Conservation (phyloP, 495 filamentous ascomycete genomes). For the Trichoderma reesei region DNA sequence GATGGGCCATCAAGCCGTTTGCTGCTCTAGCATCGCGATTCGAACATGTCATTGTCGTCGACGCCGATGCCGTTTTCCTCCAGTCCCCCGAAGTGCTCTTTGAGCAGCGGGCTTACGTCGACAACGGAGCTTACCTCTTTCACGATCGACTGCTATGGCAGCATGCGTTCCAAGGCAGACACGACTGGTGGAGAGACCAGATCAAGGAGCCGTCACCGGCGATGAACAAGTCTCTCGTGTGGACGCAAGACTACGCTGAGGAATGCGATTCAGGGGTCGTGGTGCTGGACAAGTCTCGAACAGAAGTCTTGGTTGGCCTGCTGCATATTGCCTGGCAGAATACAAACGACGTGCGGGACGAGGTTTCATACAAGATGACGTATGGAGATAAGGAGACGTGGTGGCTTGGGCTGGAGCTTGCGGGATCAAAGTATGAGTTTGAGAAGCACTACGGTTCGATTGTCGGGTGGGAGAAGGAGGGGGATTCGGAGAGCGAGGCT, state of each 20-base stretch:
- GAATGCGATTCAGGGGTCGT: conserved; percentile 23
- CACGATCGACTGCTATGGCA: conserved; percentile 29
- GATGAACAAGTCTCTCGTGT: conserved; percentile 20
- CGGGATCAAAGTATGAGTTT: conserved; percentile 21
- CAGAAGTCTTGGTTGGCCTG: conserved; percentile 20
- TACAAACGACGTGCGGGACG: conserved; percentile 16
- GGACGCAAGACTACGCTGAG: conserved; percentile 22
- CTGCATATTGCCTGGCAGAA: conserved; percentile 24
- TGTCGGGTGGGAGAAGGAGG: conserved; percentile 15
- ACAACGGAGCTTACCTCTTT: conserved; percentile 31
- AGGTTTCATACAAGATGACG: conserved; percentile 21
- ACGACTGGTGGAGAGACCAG: conserved; percentile 21
- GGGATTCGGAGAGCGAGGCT: background rate
- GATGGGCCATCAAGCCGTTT: conserved; percentile 26
- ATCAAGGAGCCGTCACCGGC: conserved; percentile 17
- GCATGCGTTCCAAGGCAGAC: conserved; percentile 19
- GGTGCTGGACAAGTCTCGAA: conserved; percentile 22
- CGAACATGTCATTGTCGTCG: conserved; percentile 25
- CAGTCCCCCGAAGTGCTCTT: conserved; percentile 20
- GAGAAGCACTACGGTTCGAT: conserved; percentile 21
- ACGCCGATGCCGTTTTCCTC: conserved; percentile 25
- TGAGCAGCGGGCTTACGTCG: conserved; percentile 18
- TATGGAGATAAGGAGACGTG: conserved; percentile 28
- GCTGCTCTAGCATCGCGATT: conserved; percentile 22
- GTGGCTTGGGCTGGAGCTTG: conserved; percentile 25